A percentile compares a stretch with the other conserved stretches of the same genome.
These are phyloP conservation scores for Dryas octopetala DNA, from an alignment of 306 rosid species.

Conservation along the genomic window DNA sequence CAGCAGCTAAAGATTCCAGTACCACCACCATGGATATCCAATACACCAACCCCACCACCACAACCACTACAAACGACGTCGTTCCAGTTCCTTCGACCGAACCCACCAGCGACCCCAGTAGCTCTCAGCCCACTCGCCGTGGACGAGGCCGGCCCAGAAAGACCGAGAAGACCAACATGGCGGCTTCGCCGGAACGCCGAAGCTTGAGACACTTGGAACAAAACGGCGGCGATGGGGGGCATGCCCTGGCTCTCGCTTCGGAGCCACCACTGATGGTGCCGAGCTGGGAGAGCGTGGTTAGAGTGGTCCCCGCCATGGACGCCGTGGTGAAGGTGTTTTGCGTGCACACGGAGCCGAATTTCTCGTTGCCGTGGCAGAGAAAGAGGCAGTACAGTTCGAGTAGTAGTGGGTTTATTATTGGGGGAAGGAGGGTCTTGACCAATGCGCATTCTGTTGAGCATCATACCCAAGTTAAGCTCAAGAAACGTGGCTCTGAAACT, in stretches of 20 bases:
- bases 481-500: conserved; percentile 84
- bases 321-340: conserved; percentile 83
- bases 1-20: conserved; percentile 23
- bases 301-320: conserved; percentile 73
- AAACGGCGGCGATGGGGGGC: conserved; percentile 43
- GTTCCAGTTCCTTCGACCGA: conserved; percentile 26
- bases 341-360: conserved; percentile 77
- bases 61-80: conserved; percentile 26
- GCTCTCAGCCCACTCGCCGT: conserved; percentile 30
- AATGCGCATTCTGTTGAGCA: conserved; percentile 89
- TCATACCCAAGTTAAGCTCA: conserved; percentile 74
- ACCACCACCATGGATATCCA: conserved; percentile 21
- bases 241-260: conserved; percentile 14
- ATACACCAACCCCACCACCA: conserved; percentile 15
- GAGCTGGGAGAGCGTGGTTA: conserved; percentile 42
- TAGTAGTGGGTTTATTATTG: conserved; percentile 73
- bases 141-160: conserved; percentile 48
- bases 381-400: conserved; percentile 77
- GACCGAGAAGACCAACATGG: conserved; percentile 20
- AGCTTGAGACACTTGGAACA: conserved; percentile 42
- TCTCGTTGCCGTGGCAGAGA: conserved; percentile 84
- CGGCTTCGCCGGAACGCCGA: conserved; percentile 37
- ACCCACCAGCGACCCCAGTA: conserved; percentile 11
- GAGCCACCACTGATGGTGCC: conserved; percentile 37
- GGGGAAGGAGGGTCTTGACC: conserved; percentile 64